phyloP scores from a whole-genome alignment of 768 basidiomycete genomes.

The Naganishia antarctica region DNA sequence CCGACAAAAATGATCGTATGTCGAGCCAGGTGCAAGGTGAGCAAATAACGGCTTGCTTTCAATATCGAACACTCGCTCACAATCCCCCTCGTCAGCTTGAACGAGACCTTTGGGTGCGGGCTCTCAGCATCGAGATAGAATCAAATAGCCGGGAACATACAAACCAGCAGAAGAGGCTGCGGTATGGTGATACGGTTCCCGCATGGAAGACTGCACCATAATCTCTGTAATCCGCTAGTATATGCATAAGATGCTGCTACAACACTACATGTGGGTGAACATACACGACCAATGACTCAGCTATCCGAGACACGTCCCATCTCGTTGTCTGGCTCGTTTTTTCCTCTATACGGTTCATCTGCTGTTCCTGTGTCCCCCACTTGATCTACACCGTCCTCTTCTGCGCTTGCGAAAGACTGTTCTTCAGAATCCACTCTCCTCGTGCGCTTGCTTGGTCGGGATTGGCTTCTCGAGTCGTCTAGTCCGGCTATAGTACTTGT shows the following conservation, averaged over 20 bases:
- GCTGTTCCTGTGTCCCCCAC: not conserved
- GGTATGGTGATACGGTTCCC: not conserved
- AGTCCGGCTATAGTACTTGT: too few species aligned
- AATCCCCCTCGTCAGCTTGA: constrained; percentile 57
- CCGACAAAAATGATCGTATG: constrained; percentile 39
- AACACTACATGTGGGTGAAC: not conserved
- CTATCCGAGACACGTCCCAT: too few species aligned
- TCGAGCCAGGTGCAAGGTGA: constrained; percentile 45
- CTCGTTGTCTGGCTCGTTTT: not conserved
- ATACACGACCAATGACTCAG: too few species aligned
- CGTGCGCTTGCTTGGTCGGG: not conserved
- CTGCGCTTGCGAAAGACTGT: not conserved
- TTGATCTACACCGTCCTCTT: not conserved
- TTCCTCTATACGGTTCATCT: not conserved
- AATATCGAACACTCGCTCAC: not conserved
- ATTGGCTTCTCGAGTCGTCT: not conserved
- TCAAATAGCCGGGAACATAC: constrained; percentile 50
- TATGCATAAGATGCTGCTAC: constrained; percentile 5
- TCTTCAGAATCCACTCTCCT: not conserved
- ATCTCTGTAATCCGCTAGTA: too few species aligned
- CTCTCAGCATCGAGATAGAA: constrained; percentile 84
- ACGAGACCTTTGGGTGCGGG: constrained; percentile 92
- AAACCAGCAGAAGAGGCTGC: constrained; percentile 7
- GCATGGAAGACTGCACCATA: not conserved
- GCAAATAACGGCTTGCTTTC: constrained; percentile 25